Conservation (phyloP, 345 rosid species). For the Dovyalis caffra region DNA sequence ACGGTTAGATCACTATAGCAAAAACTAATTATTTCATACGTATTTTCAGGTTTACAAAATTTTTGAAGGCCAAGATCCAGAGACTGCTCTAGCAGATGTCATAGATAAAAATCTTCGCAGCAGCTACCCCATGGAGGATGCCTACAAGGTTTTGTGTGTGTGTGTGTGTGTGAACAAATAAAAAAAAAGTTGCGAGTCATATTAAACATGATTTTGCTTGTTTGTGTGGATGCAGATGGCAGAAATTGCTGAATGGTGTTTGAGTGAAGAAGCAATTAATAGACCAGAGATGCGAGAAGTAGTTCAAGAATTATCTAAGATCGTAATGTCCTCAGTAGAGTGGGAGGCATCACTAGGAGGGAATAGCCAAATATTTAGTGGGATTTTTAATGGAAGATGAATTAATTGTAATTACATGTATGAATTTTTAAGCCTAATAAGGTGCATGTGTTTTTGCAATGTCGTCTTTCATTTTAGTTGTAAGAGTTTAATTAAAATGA, state of each 20-base stretch:
- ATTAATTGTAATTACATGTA: no score
- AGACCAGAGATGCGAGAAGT: slow-evolving; percentile 64
- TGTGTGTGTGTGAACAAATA: no score
- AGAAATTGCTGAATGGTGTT: slow-evolving; percentile 49
- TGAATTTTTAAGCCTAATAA: no score
- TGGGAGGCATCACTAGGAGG: slow-evolving; percentile 70
- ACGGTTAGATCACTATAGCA: no score
- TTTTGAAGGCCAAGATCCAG: slow-evolving; percentile 43
- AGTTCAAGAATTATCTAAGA: slow-evolving; percentile 35
- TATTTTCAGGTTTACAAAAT: slow-evolving; percentile 35
- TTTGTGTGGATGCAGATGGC: slow-evolving; percentile 42
- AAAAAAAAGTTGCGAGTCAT: no score
- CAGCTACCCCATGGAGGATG: slow-evolving; percentile 48
- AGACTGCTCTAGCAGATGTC: slow-evolving; percentile 37
- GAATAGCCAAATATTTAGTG: slow-evolving; percentile 59
- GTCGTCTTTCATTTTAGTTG: no score
- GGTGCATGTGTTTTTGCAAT: no score
- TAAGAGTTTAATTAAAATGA: no score
- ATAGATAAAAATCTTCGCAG: slow-evolving; percentile 46
- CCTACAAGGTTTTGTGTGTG: slow-evolving; percentile 39
- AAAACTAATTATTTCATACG: no score
- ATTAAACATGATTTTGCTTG: no score
- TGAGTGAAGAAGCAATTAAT: slow-evolving; percentile 43
- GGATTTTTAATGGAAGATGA: slow-evolving; percentile 52
- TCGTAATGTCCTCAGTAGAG: slow-evolving; percentile 43